Evolutionary conservation across 2,329 filamentous ascomycete genomes (phyloP).

Genomic region (Truncatella angustata): DNA sequence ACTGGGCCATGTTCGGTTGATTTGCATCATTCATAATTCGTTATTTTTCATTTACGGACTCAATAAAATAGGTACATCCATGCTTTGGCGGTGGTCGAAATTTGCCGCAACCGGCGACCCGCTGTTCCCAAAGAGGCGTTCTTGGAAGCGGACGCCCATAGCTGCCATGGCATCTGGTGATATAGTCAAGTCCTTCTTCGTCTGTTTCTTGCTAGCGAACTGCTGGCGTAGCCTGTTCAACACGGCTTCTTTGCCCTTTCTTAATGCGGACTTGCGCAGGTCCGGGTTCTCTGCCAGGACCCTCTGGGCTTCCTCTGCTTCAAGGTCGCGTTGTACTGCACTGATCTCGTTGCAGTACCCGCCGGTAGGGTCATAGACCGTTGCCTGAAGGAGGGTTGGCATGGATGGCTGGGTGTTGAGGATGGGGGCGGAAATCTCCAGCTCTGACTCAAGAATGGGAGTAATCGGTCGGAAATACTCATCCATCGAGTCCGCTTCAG

Average conservation of each 20-base stretch:
- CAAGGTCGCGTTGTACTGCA: constrained; percentile 56
- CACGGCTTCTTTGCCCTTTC: constrained; percentile 59
- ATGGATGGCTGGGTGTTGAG: constrained; percentile 43
- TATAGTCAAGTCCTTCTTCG: constrained; percentile 22
- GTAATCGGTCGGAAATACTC: constrained; percentile 30
- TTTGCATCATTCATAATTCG: background rate
- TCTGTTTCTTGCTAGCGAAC: constrained; percentile 32
- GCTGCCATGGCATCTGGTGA: constrained; percentile 23
- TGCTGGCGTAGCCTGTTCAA: constrained; percentile 54
- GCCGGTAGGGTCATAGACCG: constrained; percentile 51
- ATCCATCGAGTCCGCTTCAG: constrained; percentile 25
- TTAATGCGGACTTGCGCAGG: constrained; percentile 52
- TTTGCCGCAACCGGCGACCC: constrained; percentile 14
- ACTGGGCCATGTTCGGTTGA: background rate
- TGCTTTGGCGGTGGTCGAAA: constrained; percentile 37
- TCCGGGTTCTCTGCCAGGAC: constrained; percentile 56
- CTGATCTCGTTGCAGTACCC: constrained; percentile 47
- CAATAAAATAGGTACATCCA: constrained; percentile 63
- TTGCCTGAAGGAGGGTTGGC: constrained; percentile 54
- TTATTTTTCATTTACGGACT: constrained; percentile 29
- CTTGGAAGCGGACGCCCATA: constrained; percentile 36
- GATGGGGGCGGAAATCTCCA: constrained; percentile 49
- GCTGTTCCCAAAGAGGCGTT: constrained; percentile 41
- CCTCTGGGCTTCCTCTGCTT: constrained; percentile 54
- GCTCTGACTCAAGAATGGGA: constrained; percentile 15